Evolutionary conservation across 2,329 filamentous ascomycete species (phyloP).

Genomic region (Ophiostoma himal-ulmi): DNA sequence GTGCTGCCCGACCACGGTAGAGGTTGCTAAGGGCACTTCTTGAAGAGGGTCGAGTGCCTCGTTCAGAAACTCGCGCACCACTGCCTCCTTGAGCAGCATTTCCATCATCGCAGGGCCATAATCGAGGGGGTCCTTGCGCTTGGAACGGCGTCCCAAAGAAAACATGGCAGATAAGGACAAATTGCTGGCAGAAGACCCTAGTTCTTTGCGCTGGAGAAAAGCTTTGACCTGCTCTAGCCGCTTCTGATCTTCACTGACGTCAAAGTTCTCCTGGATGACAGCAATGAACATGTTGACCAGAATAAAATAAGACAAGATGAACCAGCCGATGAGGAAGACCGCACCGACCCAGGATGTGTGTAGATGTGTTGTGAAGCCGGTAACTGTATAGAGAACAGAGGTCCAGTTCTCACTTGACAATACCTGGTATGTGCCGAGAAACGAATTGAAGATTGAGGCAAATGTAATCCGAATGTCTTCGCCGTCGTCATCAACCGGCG

Average conservation of each 20-base stretch:
- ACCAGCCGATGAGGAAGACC: conserved; percentile 89
- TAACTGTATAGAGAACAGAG: conserved; percentile 73
- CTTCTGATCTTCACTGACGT: conserved; percentile 97
- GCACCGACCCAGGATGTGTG: conserved; percentile 90
- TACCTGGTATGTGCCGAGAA: conserved; percentile 96
- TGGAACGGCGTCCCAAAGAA: conserved; percentile 52
- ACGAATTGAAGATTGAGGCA: conserved; percentile 87
- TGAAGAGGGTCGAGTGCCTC: conserved; percentile 52
- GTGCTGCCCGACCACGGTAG: not conserved
- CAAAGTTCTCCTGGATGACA: conserved; percentile 99
- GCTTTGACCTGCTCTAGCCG: conserved; percentile 92
- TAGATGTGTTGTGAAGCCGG: conserved; percentile 56
- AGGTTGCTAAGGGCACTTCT: conserved; percentile 25
- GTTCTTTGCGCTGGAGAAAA: conserved; percentile 84
- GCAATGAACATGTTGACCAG: conserved; percentile 99
- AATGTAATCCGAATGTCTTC: conserved; percentile 68
- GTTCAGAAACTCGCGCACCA: conserved; percentile 90
- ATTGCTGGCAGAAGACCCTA: conserved; percentile 66
- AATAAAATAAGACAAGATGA: conserved; percentile 91
- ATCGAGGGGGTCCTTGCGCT: conserved; percentile 75
- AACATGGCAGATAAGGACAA: conserved; percentile 69
- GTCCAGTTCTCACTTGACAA: conserved; percentile 98
- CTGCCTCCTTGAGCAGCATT: conserved; percentile 93
- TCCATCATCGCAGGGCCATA: conserved; percentile 89
- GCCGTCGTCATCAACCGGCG: conserved; percentile 54